Base-by-base conservation (phyloP, 441 rosid species). In the Adansonia grandidieri region DNA sequence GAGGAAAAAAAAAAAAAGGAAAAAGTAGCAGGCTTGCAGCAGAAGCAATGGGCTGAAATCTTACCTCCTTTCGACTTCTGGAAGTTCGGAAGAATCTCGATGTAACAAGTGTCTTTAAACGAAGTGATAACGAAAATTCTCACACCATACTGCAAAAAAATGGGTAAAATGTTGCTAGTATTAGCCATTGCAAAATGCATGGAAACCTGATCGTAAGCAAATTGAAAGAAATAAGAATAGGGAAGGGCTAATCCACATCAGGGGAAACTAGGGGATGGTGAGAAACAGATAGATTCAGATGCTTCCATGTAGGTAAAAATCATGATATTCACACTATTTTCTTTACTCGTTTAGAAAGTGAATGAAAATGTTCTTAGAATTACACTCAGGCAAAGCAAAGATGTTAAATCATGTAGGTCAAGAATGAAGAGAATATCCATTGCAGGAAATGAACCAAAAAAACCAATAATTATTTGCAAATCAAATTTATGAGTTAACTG, bases 71-170 rank as follows among this genome's bases (percentile, higher is more conserved):
- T 82, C 42, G 81, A 28, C 73, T 85, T 85, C 78, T 75, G 69
- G 65, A 56, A 68, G 28, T 71, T 80, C 4, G 90, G 90, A 76
- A 83, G 82, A 64, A 87, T 87, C 86, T 87, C 88, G 1, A 87
- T 87, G 85, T 73, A 76, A 60, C 82, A 84, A 42, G 90, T 87
- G 76, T 87, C 88, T 81, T 87, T 87, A 24, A 87, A 87, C 15
- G 90, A 87, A 72, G 90, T 85, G 7, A 87, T 32, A 44, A 87
- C 84, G 53, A 75, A 61, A 78, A 87, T 87, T 80, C 56, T 85
- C 13, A 77, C 70, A 0, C 80, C 77, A 66, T 78, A 82, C 90
- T 87, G 88, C 79, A 79, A 13, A 69, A 66, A 74, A 54, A 6
- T 32, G 9, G 60, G n/a, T n/a, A 61, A 62, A 51, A 63, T 13